Evolutionary conservation across 305 asterid genomes (phyloP), one percentile per base, ranked within the genome.

Genomic region (Fraxinus angustifolia): DNA sequence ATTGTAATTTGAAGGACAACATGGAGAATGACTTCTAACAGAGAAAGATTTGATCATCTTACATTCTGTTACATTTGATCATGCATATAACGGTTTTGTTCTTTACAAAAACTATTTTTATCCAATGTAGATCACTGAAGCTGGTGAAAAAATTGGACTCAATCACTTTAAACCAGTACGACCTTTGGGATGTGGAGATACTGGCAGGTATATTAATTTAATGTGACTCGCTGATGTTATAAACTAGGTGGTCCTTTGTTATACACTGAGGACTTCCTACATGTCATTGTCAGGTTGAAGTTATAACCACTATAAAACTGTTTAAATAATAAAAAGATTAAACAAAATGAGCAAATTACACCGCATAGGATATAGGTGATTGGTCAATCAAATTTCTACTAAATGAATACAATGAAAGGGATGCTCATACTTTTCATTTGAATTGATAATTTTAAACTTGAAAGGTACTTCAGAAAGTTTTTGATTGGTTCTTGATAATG

Each of bases 101-200:
- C 48, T 30, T 28, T 75, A 53, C 30, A 33, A 16, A 73, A 81
- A 33, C 45, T 14, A 79, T 71, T 80, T 85, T 74, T 40, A 50
- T 81, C 83, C 78, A 14, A 79, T 86, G 83, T 75, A 96, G 99
- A 86, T 93, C 78, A 91, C 92, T 60, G 92, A 84, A 80, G 86
- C 80, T 79, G 94, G 98, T 75, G 92, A 91, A 86, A 92, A 82
- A 81, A 85, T 96, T 84, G 97, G 98, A 86, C 91, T 96, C 87
- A 82, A 89, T 83, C 97, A 96, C 90, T 93, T 96, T 80, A 94
- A 90, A 81, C 99, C 99, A 3, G 83, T 96, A 83, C 88, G 98
- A 17, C 98, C 97, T 35, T 89, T 96, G 95, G 99, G 99, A 82
- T 89, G 95, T 89, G 99, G 99, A 84, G 99, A 96, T 87, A 96